Conservation (phyloP, 2,329 filamentous ascomycete genomes). For the Botryotinia narcissicola region DNA sequence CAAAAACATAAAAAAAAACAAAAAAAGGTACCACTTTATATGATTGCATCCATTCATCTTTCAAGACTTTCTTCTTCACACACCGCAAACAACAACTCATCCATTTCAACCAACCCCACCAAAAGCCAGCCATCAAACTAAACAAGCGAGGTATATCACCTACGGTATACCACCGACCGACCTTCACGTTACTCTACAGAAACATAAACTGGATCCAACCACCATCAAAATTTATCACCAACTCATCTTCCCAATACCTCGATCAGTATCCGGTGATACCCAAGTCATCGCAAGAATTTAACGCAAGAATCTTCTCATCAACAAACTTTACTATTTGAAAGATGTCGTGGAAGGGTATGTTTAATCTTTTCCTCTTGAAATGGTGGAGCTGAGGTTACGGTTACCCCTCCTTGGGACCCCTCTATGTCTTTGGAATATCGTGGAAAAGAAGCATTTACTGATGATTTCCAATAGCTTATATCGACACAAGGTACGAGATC, state of each 20-base stretch:
- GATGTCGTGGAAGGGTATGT: constrained; percentile 75
- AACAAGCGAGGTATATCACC: constrained; percentile 13
- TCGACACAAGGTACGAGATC: constrained; percentile 56
- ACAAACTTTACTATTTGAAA: constrained; percentile 34
- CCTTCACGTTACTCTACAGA: constrained; percentile 2
- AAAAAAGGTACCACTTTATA: constrained; percentile 8
- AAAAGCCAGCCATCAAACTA: constrained; percentile 15
- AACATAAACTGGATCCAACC: constrained; percentile 5
- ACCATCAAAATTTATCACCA: constrained; percentile 14
- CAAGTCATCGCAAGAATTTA: not conserved
- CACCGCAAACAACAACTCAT: constrained; percentile 22
- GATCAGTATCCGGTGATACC: not conserved
- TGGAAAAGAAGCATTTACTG: constrained; percentile 21
- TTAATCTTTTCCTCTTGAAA: constrained; percentile 21
- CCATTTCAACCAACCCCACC: constrained; percentile 14
- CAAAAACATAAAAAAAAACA: not conserved
- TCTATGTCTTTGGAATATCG: not conserved
- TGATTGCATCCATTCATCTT: constrained; percentile 6
- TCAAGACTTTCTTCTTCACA: not conserved
- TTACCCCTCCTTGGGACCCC: constrained; percentile 34
- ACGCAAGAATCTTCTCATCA: not conserved
- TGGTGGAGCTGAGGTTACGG: constrained; percentile 17
- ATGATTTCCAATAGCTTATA: constrained; percentile 49
- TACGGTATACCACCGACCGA: not conserved
- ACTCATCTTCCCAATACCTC: not conserved